Base-by-base conservation (phyloP, 2,329 filamentous ascomycete genomes). In the Fusarium duplospermum region DNA sequence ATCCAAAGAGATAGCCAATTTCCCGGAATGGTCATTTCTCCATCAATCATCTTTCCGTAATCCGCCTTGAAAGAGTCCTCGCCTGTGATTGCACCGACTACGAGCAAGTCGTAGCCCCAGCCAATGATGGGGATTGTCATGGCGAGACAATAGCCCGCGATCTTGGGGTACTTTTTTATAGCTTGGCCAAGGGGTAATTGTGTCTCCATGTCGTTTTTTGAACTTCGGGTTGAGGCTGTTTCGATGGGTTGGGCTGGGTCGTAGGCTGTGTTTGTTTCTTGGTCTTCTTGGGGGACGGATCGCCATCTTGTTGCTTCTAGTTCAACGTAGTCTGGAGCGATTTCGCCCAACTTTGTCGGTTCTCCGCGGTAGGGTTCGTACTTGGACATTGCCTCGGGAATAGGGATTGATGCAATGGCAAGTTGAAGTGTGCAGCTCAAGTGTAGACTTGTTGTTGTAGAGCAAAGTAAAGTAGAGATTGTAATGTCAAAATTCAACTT, bases 1-100 rank as follows among this genome's bases (percentile, higher is more conserved):
- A 76, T 66, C 80, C 80, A 81, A 0, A 81, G 36, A 0, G 79
- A 78, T 0, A 81, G 64, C 80, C 80, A 81, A 0, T 75, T 65
- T 0, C 72, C 72, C 0, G 80, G 80, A 1, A 80, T 80, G 0
- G 77, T 77, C 64, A 63, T 59, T 2, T 75, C 57, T 1, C 75
- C 80, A 3, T 80, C 50, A 8, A 74, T 74, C 10, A 66, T 38
- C 33, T 76, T 63, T 5, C 80, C 80, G 11, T 80, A 81, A 62
- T 81, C 80, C 6, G 63, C 58, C 5, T 78, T 70, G n/a, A 81
- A 81, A 1, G 76, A 65, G 8, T 81, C 80, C 0, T 78, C 79
- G 2, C 75, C 76, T 6, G 71, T 76, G n/a, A 81, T 73, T 7
- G 76, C 64, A 6, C 80, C 79, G 0, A 81, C 74, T 1, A 81